Conservation (phyloP, 2,329 filamentous ascomycete genomes). For the Zalaria obscura region DNA sequence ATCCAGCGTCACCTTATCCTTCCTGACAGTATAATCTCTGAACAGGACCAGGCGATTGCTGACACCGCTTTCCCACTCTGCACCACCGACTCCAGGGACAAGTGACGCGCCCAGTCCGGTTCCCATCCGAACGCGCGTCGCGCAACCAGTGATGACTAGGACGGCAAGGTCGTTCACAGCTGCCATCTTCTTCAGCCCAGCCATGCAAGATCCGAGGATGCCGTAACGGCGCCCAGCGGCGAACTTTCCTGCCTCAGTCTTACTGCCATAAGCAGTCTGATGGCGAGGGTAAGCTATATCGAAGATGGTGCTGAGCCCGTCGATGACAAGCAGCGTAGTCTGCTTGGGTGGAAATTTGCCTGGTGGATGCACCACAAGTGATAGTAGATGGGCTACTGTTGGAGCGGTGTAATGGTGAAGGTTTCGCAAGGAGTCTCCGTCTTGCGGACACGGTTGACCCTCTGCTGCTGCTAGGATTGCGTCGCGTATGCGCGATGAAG, state of each 20-base stretch:
- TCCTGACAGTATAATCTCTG: slow-evolving; percentile 41
- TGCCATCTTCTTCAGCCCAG: slow-evolving; percentile 54
- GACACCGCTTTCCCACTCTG: slow-evolving; percentile 68
- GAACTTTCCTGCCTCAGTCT: slow-evolving; percentile 30
- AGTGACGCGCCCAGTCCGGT: slow-evolving; percentile 46
- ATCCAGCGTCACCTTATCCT: too few species aligned
- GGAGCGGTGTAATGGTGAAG: slow-evolving; percentile 51
- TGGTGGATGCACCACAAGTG: slow-evolving; percentile 57
- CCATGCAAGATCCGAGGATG: slow-evolving; percentile 52
- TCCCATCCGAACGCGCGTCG: slow-evolving; percentile 57
- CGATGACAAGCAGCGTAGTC: slow-evolving; percentile 60
- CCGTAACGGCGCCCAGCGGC: slow-evolving; percentile 36
- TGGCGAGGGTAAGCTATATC: slow-evolving; percentile 60
- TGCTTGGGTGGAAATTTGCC: slow-evolving; percentile 44
- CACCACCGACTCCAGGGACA: slow-evolving; percentile 58
- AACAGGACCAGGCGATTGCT: slow-evolving; percentile 64
- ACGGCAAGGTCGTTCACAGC: slow-evolving; percentile 59
- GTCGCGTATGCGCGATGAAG: too few species aligned
- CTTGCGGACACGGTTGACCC: background rate
- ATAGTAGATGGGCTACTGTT: slow-evolving; percentile 52
- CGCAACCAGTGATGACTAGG: slow-evolving; percentile 64
- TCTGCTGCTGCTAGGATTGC: too few species aligned
- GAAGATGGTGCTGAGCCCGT: slow-evolving; percentile 63
- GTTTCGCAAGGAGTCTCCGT: slow-evolving; percentile 25
- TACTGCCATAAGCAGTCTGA: slow-evolving; percentile 4